Conservation (phyloP, 305 asterid genomes). For the Ajuga reptans region DNA sequence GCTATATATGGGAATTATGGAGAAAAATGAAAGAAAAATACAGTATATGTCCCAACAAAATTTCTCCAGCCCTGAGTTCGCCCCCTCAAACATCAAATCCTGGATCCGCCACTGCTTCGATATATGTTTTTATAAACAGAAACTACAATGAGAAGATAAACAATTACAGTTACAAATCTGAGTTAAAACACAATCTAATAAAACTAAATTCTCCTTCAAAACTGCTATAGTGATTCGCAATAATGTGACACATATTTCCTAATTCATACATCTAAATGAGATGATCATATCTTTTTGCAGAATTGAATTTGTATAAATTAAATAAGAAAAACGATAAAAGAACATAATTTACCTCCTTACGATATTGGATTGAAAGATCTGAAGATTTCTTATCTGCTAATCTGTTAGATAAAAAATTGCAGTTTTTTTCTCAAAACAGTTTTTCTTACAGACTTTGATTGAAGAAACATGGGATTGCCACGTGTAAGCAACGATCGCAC, state of each 20-base stretch:
- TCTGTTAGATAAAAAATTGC: neutral
- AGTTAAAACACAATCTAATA: neutral
- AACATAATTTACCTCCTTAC: conserved; percentile 17
- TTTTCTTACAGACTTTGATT: neutral
- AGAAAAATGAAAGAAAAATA: too few species aligned
- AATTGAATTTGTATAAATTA: neutral
- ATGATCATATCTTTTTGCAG: neutral
- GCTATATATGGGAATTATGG: too few species aligned
- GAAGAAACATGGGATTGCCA: conserved; percentile 23
- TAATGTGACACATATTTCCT: neutral
- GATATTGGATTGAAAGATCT: conserved; percentile 2
- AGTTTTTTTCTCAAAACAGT: neutral
- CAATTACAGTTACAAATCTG: too few species aligned
- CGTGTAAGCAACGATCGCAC: conserved; percentile 17
- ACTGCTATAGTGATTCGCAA: too few species aligned
- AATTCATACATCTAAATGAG: neutral
- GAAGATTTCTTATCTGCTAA: neutral
- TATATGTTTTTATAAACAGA: too few species aligned
- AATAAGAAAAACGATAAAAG: neutral
- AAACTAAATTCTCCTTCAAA: neutral
- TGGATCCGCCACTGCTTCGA: too few species aligned
- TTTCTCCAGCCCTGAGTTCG: too few species aligned
- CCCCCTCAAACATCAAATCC: too few species aligned
- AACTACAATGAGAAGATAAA: too few species aligned
- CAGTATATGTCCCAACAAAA: too few species aligned